Evolutionary conservation across 768 basidiomycete genomes (phyloP).

Genomic region (Pholiota microspora): DNA sequence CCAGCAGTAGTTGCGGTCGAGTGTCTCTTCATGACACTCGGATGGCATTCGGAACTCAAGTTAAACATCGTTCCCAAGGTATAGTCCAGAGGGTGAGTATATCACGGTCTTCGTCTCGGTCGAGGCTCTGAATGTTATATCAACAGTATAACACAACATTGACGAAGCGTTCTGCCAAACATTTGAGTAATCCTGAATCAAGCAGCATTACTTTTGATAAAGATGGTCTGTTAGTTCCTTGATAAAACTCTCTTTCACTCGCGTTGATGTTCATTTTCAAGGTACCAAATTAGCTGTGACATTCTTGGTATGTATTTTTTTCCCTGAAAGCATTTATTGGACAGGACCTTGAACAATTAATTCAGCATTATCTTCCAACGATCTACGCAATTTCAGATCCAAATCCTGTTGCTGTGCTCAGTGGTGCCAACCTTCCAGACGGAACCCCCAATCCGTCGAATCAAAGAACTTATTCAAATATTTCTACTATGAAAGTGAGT

Average conservation of each 20-base stretch:
- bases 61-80: slow-evolving; percentile 44
- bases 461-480: slow-evolving; percentile 62
- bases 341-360: background rate
- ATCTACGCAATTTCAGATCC: slow-evolving; percentile 68
- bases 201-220: slow-evolving; percentile 69
- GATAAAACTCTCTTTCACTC: background rate
- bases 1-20: slow-evolving; percentile 54
- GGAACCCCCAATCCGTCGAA: slow-evolving; percentile 46
- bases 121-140: background rate
- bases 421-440: slow-evolving; percentile 52
- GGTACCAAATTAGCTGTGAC: slow-evolving; percentile 65
- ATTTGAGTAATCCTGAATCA: slow-evolving; percentile 60
- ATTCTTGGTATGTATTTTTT: slow-evolving; percentile 53
- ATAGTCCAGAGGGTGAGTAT: slow-evolving; percentile 50
- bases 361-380: slow-evolving; percentile 66
- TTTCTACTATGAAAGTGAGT: slow-evolving; percentile 77
- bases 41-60: slow-evolving; percentile 66
- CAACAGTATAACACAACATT: slow-evolving; percentile 40
- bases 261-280: slow-evolving; percentile 21
- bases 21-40: slow-evolving; percentile 69
- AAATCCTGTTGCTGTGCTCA: slow-evolving; percentile 68
- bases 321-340: background rate
- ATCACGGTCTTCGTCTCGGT: background rate
- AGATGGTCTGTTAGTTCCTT: slow-evolving; percentile 49
- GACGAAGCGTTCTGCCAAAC: slow-evolving; percentile 34